phyloP scores from a whole-genome alignment of 2,329 filamentous ascomycete species.

The Verticillium klebahnii region DNA sequence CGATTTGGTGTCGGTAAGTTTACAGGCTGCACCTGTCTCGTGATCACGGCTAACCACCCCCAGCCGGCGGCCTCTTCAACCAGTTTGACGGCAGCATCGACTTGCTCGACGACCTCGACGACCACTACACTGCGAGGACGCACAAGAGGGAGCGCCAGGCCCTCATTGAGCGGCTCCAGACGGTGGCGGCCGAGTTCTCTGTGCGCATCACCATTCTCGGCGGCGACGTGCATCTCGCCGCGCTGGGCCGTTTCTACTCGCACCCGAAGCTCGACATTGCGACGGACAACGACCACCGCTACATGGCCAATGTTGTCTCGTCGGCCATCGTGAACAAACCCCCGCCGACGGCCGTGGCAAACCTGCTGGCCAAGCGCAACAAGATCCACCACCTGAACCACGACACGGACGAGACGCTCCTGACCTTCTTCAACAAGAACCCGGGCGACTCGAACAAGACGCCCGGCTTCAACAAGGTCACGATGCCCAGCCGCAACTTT shows the following conservation, averaged over 20 bases:
- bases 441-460: slow-evolving; percentile 75
- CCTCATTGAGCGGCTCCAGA: slow-evolving; percentile 76
- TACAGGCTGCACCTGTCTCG: neutral
- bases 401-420: slow-evolving; percentile 86
- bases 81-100: slow-evolving; percentile 92
- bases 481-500: slow-evolving; percentile 91
- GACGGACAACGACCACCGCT: slow-evolving; percentile 79
- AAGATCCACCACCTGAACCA: slow-evolving; percentile 66
- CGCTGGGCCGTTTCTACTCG: slow-evolving; percentile 90
- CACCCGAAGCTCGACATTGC: slow-evolving; percentile 75
- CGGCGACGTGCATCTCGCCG: slow-evolving; percentile 90
- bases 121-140: slow-evolving; percentile 89
- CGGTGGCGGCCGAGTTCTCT: slow-evolving; percentile 78
- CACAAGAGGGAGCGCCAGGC: slow-evolving; percentile 85
- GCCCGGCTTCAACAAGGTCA: slow-evolving; percentile 71
- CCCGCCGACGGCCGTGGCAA: slow-evolving; percentile 80
- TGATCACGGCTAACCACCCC: slow-evolving; percentile 6
- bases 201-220: slow-evolving; percentile 88
- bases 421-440: slow-evolving; percentile 88
- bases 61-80: slow-evolving; percentile 81
- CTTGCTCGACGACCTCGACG: slow-evolving; percentile 86
- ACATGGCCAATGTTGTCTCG: slow-evolving; percentile 92
- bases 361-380: slow-evolving; percentile 86
- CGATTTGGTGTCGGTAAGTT: slow-evolving; percentile 69
- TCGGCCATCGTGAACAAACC: slow-evolving; percentile 96